A percentile compares a stretch with the other conserved stretches of the same genome.
Conservation (phyloP, 768 basidiomycete genomes). For the Podaxis carcinomalis region DNA sequence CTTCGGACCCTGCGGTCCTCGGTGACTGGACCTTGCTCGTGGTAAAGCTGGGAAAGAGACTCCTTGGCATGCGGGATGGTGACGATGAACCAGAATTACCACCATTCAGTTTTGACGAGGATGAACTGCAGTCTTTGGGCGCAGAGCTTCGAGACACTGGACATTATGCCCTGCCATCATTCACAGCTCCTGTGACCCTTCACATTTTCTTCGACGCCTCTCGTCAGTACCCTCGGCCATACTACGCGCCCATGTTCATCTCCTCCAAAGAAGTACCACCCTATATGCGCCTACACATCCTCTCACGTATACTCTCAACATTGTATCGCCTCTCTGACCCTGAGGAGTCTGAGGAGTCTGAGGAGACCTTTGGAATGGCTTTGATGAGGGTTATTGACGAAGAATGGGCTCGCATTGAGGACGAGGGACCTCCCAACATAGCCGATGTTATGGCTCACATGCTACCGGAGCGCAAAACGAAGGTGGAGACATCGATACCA, state of each 20-base stretch:
- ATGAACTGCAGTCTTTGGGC: constrained; percentile 54
- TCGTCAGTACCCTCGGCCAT: constrained; percentile 38
- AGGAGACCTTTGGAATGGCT: constrained; percentile 71
- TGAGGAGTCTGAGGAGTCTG: constrained; percentile 53
- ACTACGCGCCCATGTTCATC: constrained; percentile 69
- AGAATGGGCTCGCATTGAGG: constrained; percentile 62
- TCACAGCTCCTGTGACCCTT: constrained; percentile 59
- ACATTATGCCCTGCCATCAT: constrained; percentile 58
- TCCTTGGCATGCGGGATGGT: constrained; percentile 41
- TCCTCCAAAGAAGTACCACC: constrained; percentile 65
- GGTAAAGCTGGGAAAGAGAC: constrained; percentile 45
- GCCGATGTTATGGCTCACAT: constrained; percentile 62
- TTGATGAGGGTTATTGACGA: constrained; percentile 68
- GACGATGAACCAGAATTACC: constrained; percentile 12
- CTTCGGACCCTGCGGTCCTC: constrained; percentile 31
- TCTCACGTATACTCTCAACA: constrained; percentile 55
- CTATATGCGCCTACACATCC: constrained; percentile 82
- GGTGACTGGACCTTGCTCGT: constrained; percentile 54
- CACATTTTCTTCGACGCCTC: constrained; percentile 56
- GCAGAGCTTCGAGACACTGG: constrained; percentile 41
- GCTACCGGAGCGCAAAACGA: constrained; percentile 28
- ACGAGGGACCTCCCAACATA: constrained; percentile 73
- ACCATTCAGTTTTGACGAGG: constrained; percentile 33
- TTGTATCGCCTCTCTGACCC: constrained; percentile 52
- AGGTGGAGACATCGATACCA: background rate